A percentile compares a stretch with the other conserved stretches of the same genome.
These are phyloP conservation scores for Fusarium domesticum DNA, from an alignment of 2,329 filamentous ascomycete species.

Conservation along the genomic window DNA sequence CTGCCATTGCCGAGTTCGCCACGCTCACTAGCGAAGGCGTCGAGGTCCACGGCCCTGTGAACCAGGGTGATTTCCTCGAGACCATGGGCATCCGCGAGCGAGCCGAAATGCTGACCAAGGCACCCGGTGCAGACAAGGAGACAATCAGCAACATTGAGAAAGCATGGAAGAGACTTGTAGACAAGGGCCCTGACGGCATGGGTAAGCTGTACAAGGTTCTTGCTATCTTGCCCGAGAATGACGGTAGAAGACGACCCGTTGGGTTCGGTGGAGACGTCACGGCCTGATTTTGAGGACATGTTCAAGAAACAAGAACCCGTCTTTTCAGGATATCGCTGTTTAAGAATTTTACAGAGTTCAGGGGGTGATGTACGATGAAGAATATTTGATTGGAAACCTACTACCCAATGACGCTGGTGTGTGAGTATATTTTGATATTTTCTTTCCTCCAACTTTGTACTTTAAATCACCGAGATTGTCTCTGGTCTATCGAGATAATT, in stretches of 20 bases:
- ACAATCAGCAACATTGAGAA: slow-evolving; percentile 62
- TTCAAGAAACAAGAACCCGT: not conserved
- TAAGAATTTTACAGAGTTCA: no score
- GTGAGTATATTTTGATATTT: not conserved
- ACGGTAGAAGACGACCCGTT: slow-evolving; percentile 71
- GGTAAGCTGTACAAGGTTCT: slow-evolving; percentile 91
- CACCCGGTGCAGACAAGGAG: slow-evolving; percentile 39
- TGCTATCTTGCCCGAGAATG: slow-evolving; percentile 82
- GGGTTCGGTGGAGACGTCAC: slow-evolving; percentile 81
- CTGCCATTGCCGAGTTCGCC: slow-evolving; percentile 78
- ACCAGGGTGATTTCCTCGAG: slow-evolving; percentile 76
- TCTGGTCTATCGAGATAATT: not conserved
- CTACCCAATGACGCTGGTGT: not conserved
- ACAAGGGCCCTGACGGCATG: slow-evolving; percentile 81
- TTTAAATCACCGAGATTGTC: not conserved
- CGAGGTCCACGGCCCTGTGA: slow-evolving; percentile 88
- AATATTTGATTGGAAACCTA: not conserved
- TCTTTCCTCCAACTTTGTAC: not conserved
- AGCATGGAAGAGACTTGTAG: slow-evolving; percentile 80
- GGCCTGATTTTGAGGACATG: not conserved
- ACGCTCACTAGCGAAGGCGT: slow-evolving; percentile 71
- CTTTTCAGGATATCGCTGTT: no score
- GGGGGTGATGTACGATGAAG: not conserved
- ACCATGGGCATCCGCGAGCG: slow-evolving; percentile 81
- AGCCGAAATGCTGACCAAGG: slow-evolving; percentile 62